These are phyloP conservation scores for Solanum bukasovii DNA, from an alignment of 257 asterid species.

Conservation along the genomic window DNA sequence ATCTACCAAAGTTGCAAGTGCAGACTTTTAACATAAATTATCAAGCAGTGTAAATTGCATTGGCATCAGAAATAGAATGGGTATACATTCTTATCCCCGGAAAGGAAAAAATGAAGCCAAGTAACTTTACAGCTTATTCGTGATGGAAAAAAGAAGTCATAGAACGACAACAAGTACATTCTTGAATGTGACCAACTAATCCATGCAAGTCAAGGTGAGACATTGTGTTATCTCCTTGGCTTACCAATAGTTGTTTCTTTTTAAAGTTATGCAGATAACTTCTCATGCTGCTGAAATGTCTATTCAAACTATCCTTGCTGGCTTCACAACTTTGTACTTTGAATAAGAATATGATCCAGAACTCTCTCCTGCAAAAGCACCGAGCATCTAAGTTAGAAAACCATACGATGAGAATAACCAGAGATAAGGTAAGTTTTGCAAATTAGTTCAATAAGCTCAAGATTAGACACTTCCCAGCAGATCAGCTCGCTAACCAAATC, in stretches of 20 bases:
- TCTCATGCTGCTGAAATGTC: not conserved
- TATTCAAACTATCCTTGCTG: not conserved
- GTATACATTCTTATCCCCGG: not conserved
- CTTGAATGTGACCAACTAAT: not conserved
- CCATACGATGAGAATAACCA: not conserved
- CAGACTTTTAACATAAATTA: not conserved
- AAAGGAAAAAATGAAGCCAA: not conserved
- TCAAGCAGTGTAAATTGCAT: not conserved
- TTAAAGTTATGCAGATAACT: not conserved
- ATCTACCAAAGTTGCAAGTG: not conserved
- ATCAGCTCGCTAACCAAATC: too few species aligned
- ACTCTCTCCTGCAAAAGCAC: too few species aligned
- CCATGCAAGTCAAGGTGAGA: not conserved
- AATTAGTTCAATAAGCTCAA: not conserved
- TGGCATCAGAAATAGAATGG: not conserved
- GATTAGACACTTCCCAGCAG: too few species aligned
- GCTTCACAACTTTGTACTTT: not conserved
- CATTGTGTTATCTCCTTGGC: not conserved
- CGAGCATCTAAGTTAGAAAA: too few species aligned
- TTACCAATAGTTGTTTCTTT: not conserved
- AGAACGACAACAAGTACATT: not conserved
- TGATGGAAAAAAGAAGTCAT: not conserved
- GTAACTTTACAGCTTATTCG: not conserved
- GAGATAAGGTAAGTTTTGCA: not conserved
- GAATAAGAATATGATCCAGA: too few species aligned